Evolutionary conservation across 495 filamentous ascomycete genomes (phyloP), one percentile per base, ranked within the genome.

Genomic region (Hypoxylon trugodes): DNA sequence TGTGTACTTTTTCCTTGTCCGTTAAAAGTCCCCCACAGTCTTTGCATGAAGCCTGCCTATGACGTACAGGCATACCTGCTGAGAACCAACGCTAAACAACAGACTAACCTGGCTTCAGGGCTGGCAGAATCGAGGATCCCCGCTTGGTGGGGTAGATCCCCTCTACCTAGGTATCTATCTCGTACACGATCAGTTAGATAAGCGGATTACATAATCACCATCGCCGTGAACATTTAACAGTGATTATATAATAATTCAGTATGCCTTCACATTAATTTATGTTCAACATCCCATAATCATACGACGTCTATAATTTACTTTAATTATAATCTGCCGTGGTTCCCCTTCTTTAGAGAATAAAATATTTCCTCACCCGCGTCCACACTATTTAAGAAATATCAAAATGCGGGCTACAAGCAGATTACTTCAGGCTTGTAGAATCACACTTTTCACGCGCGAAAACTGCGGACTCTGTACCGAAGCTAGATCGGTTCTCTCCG

Each of bases 391-490:
- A n/a, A n/a, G n/a, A 28, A 55, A 35, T 9, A 7, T 50, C 49
- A 58, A 30, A 16, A 84, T 84, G 81, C 74, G 68, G 24, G 54
- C 63, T 18, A 75, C 79, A 0, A 15, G 42, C 15, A 68, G 75
- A 35, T 76, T 88, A 1, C 72, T 83, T 49, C 83, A 88, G 48
- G 82, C 82, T 6, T 85, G 83, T 64, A 84, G 88, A 30, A 81
- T 97, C 59, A 96, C 91, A 0, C 79, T 96, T 6, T 97, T 96
- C 74, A 94, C 90, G 0, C 86, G 93, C 10, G 75, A 83, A 16
- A 87, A 87, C 64, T 97, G 93, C 74, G 87, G 86, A 2, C 81
- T 97, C 0, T 97, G 93, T 72, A 84, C 86, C 24, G 85, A 86
- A 56, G 93, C 92, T 16, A 92, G 89, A 73, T 73, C 79, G 8